Base-by-base conservation (phyloP, 2,329 filamentous ascomycete species). In the Talaromyces marneffei region DNA sequence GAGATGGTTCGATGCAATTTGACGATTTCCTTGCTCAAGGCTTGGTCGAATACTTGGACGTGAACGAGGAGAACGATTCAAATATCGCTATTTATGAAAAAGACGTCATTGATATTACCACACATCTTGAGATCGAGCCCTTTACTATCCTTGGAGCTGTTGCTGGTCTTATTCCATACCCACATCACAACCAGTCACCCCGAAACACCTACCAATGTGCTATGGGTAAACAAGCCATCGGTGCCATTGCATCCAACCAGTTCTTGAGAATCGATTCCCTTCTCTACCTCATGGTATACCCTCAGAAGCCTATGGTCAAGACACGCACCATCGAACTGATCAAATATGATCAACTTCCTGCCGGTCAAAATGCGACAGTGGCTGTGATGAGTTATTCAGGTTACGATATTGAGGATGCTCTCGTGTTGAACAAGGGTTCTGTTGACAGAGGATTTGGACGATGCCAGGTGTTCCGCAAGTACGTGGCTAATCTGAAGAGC, bases 201-300 rank as follows among this genome's bases (percentile, higher is more conserved):
- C 85, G 94, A 82, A 99, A 99, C 74, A 99, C 94, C 0, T 99
- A 99, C 72, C 93, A 97, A 82, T 97, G 93, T 78, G 94, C 94
- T 78, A 99, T 99, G 94, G 94, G 94, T 84, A 99, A 99, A 79
- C 94, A 99, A 89, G 94, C 94, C 40, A 97, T 99, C 73, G 94
- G 94, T 35, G 92, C 93, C 35, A 97, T 99, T 72, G 94, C 93
- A 16, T 96, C 96, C 72, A 99, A 99, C 72, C 94, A 99, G 75
- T 96, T 97, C 78, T 90, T 93, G 69, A 88, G 94, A 61, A 97
- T 99, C 74, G 94, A 99, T 71, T 97, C 93, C 0, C 82, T 99
- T 16, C 85, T 99, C 6, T 97, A 97, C 73, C 90, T 96, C 1
- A 90, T 99, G 79, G 94, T 99, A 3, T 99, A 99, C 71, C 94